Evolutionary conservation across 371 early-diverging fungal species (phyloP), one percentile per base, ranked within the genome.

Genomic region (Syncephalastrum monosporum): DNA sequence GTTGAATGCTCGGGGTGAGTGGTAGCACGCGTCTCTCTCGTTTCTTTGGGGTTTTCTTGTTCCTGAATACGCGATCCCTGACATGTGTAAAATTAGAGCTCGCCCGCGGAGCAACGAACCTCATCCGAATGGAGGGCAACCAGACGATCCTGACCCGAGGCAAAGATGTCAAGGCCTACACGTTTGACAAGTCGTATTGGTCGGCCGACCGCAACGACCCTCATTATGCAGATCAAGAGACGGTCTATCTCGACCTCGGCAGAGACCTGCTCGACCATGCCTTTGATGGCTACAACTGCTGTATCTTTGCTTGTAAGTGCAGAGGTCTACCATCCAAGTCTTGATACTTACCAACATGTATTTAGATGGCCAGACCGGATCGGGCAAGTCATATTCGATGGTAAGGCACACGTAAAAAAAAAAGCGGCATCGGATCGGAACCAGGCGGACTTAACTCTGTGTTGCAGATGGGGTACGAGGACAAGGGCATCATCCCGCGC

Each of bases 181-280:
- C 88, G 4, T 93, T 89, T 68, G 94, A 93, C 75, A 72, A 82
- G 53, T 89, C 88, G 25, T 93, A 89, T 61, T 90, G 91, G 91
- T 87, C 91, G 1, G 87, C 79, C 46, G 82, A 86, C 59, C 75
- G 77, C 42, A 63, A 57, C 38, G 85, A 82, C 53, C 59, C 80
- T 12, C 60, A 75, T 53, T 89, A 82, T 64, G 92, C 91, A 47
- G 77, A 81, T 47, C 96, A 95, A 66, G 76, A 85, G 51, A 63
- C 63, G 7, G 82, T 95, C n/a, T 95, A 89, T 64, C 74, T 82
- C n/a, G 86, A 84, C 53, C 58, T 93, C 14, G 93, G 93, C 4
- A 66, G 71, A 19, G 87, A 87, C 17, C 65, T 94, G 19, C 71
- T 93, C 24, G 87, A 90, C 53, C 94, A 95, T 60, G 90, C 94